Base-by-base conservation (phyloP, 495 filamentous ascomycete genomes). In the Talaromyces ruber region DNA sequence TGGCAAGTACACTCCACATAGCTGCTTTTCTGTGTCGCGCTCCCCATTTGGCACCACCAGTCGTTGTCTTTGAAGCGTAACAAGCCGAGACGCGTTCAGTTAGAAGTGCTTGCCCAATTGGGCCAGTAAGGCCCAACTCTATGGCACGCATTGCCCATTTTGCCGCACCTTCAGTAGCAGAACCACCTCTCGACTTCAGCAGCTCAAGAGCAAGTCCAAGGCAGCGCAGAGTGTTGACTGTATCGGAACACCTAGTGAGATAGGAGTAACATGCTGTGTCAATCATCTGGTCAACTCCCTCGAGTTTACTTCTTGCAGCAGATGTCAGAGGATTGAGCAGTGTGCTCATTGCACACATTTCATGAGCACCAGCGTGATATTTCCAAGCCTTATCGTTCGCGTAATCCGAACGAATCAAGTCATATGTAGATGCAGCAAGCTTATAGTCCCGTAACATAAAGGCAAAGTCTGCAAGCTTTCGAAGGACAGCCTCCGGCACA, bases 361-460 rank as follows among this genome's bases (percentile, higher is more conserved):
- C 94, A 71, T 92, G 88, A 14, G 90, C 88, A 0, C 89, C 92
- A 0, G 95, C 94, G 70, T 97, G 91, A 65, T 97, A 92, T 66
- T 81, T 88, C 94, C 95, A 98, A 1, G 94, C 94, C 72, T 97
- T 97, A 71, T 98, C 93, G 69, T 93, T 93, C 62, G 84, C 86
- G 68, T 91, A 98, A 68, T 98, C 94, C 7, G 86, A 80, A 32
- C 90, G 83, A 3, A 98, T 79, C 16, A 98, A 80, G 21, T 98
- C 94, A 72, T 97, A 98, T 0, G 88, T 93, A 8, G 85, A 89
- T 65, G 92, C 84, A 51, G 94, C 88, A n/a, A 98, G 77, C 70
- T 93, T 96, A 84, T 86, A 98, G 71, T 98, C 94, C 25, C 94
- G 84, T 24, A 98, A 82, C 89, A 98, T 95, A 66, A 98, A 95